phyloP scores from a whole-genome alignment of 2,329 filamentous ascomycete genomes.

The Talaromyces sp. region DNA sequence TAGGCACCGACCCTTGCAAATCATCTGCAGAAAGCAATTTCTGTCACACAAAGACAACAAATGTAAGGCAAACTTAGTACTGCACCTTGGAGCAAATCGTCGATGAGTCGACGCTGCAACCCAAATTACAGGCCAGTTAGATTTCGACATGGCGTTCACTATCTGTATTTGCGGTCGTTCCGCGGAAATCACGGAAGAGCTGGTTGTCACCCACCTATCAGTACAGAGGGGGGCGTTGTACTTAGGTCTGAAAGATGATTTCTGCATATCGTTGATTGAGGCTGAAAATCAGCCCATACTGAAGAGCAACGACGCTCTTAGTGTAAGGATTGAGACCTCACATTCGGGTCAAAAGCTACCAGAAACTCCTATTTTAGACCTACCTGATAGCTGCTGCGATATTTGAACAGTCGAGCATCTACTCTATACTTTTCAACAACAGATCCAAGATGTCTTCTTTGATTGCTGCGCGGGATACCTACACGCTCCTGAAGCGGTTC shows the following conservation, averaged over 20 bases:
- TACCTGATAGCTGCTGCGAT: background rate
- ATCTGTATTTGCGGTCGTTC: slow-evolving; percentile 17
- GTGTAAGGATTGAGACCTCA: background rate
- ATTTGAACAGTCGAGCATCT: background rate
- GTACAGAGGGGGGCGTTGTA: background rate
- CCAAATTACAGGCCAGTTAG: background rate
- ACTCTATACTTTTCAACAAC: too few relatives aligned
- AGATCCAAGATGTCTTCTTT: background rate
- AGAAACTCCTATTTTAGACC: background rate
- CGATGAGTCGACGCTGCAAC: background rate
- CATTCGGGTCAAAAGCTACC: background rate
- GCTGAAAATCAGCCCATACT: background rate
- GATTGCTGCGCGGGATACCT: slow-evolving; percentile 2
- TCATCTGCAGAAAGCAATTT: background rate
- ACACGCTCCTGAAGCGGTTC: background rate
- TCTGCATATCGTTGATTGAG: background rate
- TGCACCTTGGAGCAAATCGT: background rate
- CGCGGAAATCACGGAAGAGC: slow-evolving; percentile 18
- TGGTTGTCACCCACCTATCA: background rate
- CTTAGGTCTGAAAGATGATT: background rate
- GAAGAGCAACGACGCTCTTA: background rate
- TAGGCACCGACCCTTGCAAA: background rate
- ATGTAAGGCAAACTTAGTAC: background rate
- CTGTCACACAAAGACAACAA: background rate
- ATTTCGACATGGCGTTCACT: background rate